phyloP scores from a whole-genome alignment of 1,284 basidiomycete species.

The Singerocomus inundabilis region DNA sequence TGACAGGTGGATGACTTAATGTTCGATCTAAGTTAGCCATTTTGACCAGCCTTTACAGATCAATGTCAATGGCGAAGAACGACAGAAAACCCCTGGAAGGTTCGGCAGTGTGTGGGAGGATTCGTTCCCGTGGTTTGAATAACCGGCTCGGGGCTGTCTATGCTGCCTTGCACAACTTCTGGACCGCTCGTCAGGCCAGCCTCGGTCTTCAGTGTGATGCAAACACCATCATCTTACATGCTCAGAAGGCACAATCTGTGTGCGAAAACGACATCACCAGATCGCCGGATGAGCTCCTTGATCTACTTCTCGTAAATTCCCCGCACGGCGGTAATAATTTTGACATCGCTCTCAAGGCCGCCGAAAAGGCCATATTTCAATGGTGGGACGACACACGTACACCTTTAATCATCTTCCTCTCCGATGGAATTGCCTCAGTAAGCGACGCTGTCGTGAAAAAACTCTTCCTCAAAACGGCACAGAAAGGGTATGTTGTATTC shows the following conservation, averaged over 20 bases:
- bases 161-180: constrained; percentile 51
- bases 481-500: constrained; percentile 42
- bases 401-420: constrained; percentile 59
- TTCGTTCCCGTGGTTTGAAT: constrained; percentile 16
- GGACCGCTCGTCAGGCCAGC: constrained; percentile 46
- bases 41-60: constrained; percentile 33
- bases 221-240: constrained; percentile 55
- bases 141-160: constrained; percentile 60
- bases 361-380: constrained; percentile 40
- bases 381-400: constrained; percentile 54
- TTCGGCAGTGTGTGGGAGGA: constrained; percentile 36
- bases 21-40: not conserved
- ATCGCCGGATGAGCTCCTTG: constrained; percentile 45
- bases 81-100: constrained; percentile 43
- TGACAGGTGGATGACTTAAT: constrained; percentile 39
- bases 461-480: constrained; percentile 41
- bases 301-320: constrained; percentile 36
- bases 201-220: constrained; percentile 43
- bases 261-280: constrained; percentile 46
- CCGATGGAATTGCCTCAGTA: constrained; percentile 45
- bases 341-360: constrained; percentile 39
- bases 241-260: constrained; percentile 28
- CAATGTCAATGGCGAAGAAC: constrained; percentile 44
- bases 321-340: constrained; percentile 49
- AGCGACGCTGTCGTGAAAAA: constrained; percentile 39